A percentile compares a stretch with the other conserved stretches of the same genome.
Evolutionary conservation across 129 eudicot species (phyloP).

Genomic region (Erigeron canadensis): DNA sequence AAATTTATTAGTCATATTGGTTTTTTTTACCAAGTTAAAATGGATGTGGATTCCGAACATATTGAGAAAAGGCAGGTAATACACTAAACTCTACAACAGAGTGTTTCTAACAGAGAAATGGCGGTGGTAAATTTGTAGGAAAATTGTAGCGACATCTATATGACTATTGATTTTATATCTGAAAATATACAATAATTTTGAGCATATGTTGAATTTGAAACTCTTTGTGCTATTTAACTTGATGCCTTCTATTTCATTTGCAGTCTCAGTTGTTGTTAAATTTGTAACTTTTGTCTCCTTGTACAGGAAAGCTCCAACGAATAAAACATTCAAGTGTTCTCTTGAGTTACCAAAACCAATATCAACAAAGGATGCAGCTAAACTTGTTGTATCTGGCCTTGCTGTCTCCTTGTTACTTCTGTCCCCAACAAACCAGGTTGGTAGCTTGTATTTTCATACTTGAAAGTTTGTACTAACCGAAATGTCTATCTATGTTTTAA

Average conservation of each 20-base stretch:
- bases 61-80: background rate
- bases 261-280: background rate
- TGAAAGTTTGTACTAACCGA: background rate
- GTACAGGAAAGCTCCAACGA: conserved; percentile 48
- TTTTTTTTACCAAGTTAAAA: background rate
- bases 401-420: conserved; percentile 67
- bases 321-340: conserved; percentile 39
- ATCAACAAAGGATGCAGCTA: conserved; percentile 40
- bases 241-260: background rate
- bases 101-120: background rate
- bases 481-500: conserved; percentile 1
- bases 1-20: background rate
- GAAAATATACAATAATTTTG: no score
- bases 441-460: conserved; percentile 25
- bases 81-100: background rate
- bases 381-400: conserved; percentile 62
- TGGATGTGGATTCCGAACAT: background rate
- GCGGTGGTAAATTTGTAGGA: background rate
- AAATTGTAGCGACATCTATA: background rate
- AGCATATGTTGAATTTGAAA: no score
- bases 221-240: background rate
- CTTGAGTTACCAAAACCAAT: conserved; percentile 30
- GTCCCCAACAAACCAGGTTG: conserved; percentile 63
- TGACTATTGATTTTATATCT: background rate
- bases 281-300: conserved; percentile 3